A percentile compares a stretch with the other conserved stretches of the same genome.
phyloP scores from a whole-genome alignment of 208 protist genomes.

The Vickermania ingenoplastis region DNA sequence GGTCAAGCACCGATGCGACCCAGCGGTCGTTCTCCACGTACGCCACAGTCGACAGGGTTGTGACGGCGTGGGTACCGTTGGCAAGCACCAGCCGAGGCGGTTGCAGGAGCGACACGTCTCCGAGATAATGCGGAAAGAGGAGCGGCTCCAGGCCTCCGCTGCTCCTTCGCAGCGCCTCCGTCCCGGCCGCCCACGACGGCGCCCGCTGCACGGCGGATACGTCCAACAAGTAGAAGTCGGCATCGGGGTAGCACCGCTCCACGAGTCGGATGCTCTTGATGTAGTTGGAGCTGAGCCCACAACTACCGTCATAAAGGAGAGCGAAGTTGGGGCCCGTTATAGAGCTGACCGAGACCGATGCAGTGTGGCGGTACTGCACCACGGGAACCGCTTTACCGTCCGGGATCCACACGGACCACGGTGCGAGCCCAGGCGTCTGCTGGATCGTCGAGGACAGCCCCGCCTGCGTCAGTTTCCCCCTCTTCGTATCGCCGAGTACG shows the following conservation, averaged over 20 bases:
- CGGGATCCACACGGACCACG: slow-evolving; percentile 18
- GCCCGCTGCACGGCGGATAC: background rate
- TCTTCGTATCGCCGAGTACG: background rate
- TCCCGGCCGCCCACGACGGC: background rate
- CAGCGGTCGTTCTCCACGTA: slow-evolving; percentile 7
- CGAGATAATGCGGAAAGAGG: background rate
- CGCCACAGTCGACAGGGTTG: slow-evolving; percentile 10
- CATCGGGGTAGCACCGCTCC: slow-evolving; percentile 2
- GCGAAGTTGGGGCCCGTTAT: slow-evolving; percentile 10
- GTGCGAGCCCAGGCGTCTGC: slow-evolving; percentile 1
- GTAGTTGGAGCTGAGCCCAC: slow-evolving; percentile 26
- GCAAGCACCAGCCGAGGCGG: slow-evolving; percentile 28
- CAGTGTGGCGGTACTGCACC: slow-evolving; percentile 9
- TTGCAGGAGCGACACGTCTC: slow-evolving; percentile 1
- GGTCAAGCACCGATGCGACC: slow-evolving; percentile 1
- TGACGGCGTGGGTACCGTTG: slow-evolving; percentile 23
- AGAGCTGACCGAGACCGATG: background rate
- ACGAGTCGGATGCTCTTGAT: slow-evolving; percentile 34
- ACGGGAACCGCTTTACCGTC: slow-evolving; percentile 6
- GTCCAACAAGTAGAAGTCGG: background rate
- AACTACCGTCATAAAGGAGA: slow-evolving; percentile 26
- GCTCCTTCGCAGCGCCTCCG: background rate
- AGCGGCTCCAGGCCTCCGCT: background rate
- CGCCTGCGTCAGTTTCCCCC: background rate
- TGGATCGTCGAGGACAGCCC: background rate